Conservation (phyloP, 1,139 yeast genomes). For the Sugiyamaella castrensis region DNA sequence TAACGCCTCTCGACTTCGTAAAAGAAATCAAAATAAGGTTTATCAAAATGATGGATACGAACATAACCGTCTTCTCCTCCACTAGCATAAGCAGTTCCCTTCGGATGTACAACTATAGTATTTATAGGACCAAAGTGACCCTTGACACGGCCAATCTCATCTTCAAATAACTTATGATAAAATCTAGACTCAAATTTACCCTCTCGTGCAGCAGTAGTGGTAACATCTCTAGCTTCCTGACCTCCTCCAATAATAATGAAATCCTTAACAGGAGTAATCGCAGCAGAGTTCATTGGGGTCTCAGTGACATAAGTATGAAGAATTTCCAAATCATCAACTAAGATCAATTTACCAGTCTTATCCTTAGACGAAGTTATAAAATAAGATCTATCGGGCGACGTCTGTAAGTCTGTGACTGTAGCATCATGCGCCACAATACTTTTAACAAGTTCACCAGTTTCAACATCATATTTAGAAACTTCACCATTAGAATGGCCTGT, state of each 20-base stretch:
- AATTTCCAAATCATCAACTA: conserved; percentile 69
- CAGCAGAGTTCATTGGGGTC: conserved; percentile 94
- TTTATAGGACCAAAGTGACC: conserved; percentile 99
- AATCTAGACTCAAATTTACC: conserved; percentile 97
- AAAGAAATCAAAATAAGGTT: conserved; percentile 85
- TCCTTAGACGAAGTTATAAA: conserved; percentile 93
- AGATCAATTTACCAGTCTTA: conserved; percentile 76
- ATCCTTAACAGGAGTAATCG: conserved; percentile 89
- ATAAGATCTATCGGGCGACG: conserved; percentile 81
- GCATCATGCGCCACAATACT: conserved; percentile 70
- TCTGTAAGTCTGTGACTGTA: conserved; percentile 79
- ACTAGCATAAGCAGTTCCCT: conserved; percentile 87
- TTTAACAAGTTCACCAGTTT: conserved; percentile 65
- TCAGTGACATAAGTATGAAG: conserved; percentile 80
- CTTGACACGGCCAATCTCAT: conserved; percentile 93
- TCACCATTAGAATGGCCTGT: conserved; percentile 88
- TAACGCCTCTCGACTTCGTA: conserved; percentile 74
- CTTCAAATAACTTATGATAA: conserved; percentile 91
- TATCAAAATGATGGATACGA: conserved; percentile 91
- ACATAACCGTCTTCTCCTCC: conserved; percentile 99
- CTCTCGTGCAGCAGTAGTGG: conserved; percentile 89
- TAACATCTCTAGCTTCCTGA: conserved; percentile 97
- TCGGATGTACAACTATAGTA: conserved; percentile 90
- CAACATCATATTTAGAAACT: conserved; percentile 74
- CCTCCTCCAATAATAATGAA: conserved; percentile 97